phyloP scores from a whole-genome alignment of 176 grass and related monocot genomes.

The Paspalum vaginatum region DNA sequence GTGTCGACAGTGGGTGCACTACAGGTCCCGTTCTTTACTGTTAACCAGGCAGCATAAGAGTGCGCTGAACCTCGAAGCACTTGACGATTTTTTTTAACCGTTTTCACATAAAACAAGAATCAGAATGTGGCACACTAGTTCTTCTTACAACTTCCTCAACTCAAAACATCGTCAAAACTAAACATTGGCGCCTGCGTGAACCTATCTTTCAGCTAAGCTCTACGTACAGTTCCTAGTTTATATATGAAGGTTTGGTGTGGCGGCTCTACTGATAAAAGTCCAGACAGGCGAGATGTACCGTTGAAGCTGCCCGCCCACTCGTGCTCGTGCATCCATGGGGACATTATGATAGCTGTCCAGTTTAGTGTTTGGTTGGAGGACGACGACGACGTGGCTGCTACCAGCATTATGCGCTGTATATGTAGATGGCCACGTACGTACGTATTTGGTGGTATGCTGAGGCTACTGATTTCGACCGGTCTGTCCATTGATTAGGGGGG shows the following conservation, averaged over 20 bases:
- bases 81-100: neutral
- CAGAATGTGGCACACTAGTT: neutral
- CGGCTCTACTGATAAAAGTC: neutral
- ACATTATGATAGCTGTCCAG: neutral
- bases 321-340: neutral
- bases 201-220: neutral
- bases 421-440: neutral
- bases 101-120: neutral
- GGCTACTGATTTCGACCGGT: neutral
- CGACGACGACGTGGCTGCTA: conserved; percentile 7
- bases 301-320: neutral
- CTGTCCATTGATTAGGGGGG: neutral
- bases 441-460: conserved; percentile 18
- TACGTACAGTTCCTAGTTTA: neutral
- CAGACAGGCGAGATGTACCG: neutral
- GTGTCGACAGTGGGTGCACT: neutral
- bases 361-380: conserved; percentile 15
- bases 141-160: neutral
- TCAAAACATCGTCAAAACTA: neutral
- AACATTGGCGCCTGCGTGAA: neutral
- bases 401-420: neutral
- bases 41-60: conserved; percentile 9
- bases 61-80: neutral
- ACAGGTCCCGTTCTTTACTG: conserved; percentile 9
- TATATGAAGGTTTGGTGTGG: neutral